Conservation (phyloP, 352 stramenopile genomes). For the Pythium utonaiense region DNA sequence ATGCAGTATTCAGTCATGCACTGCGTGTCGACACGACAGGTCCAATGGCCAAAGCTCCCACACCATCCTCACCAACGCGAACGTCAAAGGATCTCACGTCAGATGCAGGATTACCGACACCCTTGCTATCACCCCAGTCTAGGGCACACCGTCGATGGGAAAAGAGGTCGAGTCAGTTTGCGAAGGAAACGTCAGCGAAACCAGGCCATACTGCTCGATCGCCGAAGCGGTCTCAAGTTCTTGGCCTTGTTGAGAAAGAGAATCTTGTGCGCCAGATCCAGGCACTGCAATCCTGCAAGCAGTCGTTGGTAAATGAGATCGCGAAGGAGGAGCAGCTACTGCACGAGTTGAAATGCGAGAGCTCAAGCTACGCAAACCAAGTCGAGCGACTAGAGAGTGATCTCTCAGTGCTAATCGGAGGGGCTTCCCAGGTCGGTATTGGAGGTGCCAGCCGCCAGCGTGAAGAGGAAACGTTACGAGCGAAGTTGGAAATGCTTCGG, state of each 20-base stretch:
- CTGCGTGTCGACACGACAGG: not conserved
- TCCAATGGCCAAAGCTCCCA: not conserved
- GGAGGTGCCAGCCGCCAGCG: conserved; percentile 20
- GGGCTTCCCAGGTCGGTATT: not conserved
- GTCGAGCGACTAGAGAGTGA: conserved; percentile 46
- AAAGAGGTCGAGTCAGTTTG: conserved; percentile 1
- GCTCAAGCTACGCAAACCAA: conserved; percentile 35
- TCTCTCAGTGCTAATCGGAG: conserved; percentile 15
- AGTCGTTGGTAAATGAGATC: conserved; percentile 58
- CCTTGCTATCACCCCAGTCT: not conserved
- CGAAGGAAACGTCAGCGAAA: not conserved
- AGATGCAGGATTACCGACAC: not conserved
- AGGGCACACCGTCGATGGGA: conserved; percentile 8
- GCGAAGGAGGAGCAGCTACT: conserved; percentile 61
- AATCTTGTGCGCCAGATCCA: conserved; percentile 52
- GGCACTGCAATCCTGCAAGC: conserved; percentile 58
- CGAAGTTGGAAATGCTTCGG: conserved; percentile 51
- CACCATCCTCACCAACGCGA: not conserved
- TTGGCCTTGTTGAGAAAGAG: conserved; percentile 35
- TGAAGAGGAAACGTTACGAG: conserved; percentile 41
- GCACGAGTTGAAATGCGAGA: conserved; percentile 53
- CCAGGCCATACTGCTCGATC: not conserved
- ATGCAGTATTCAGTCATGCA: conserved; percentile 4
- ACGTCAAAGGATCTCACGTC: not conserved
- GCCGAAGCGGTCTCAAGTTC: conserved; percentile 17